These are phyloP conservation scores for Calamus simplicifolius DNA, from an alignment of 176 grass and related monocot genomes.

Conservation along the genomic window DNA sequence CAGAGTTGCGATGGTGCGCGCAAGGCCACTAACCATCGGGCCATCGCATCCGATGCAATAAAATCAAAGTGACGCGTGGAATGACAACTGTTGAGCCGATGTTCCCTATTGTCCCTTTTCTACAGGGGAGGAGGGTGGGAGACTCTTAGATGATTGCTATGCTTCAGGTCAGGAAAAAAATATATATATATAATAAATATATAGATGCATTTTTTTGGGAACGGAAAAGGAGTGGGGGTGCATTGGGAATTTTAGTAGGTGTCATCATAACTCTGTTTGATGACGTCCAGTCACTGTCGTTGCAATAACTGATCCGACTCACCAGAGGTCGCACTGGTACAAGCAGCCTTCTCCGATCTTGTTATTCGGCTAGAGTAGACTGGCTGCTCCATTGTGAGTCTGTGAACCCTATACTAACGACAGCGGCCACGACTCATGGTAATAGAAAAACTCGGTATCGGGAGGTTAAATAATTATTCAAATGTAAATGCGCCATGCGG, in stretches of 20 bases:
- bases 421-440: too few species aligned
- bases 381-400: too few species aligned
- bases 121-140: not conserved
- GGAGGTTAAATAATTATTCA: too few species aligned
- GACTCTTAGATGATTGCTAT: constrained; percentile 8
- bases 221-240: too few species aligned
- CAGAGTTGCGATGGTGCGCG: not conserved
- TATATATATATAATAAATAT: too few species aligned
- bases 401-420: too few species aligned
- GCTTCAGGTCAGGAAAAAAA: constrained; percentile 4
- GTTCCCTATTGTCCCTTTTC: not conserved
- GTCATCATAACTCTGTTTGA: not conserved
- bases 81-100: not conserved
- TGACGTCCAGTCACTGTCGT: constrained; percentile 4
- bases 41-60: not conserved
- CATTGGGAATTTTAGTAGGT: too few species aligned
- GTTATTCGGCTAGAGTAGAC: too few species aligned
- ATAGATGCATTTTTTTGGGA: too few species aligned
- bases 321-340: not conserved
- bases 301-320: constrained; percentile 6
- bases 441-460: too few species aligned
- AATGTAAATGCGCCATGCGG: too few species aligned
- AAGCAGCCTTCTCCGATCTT: not conserved
- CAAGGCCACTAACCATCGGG: not conserved
- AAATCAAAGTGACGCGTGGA: not conserved